Base-by-base conservation (phyloP, 148 eudicot genomes). In the Vaccinium corymbosum region DNA sequence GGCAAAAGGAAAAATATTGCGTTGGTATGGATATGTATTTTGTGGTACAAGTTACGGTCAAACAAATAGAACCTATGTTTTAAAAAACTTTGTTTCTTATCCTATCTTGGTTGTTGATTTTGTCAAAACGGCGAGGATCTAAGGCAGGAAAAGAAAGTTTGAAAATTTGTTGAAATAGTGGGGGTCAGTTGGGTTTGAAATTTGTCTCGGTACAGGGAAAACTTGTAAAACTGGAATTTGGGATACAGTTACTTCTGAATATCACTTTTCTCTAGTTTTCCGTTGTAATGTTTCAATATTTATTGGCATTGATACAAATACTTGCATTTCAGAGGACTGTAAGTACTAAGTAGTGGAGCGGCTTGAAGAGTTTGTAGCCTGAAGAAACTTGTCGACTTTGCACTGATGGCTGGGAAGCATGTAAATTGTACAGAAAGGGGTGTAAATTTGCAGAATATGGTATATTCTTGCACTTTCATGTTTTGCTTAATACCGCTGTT, bases 311-410 rank as follows among this genome's bases (percentile, higher is more conserved):
- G n/a, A 79, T 48, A 55, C 5, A 51, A 11, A 52, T 52, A 52
- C 3, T 48, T 76, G 20, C 79, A 48, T 76, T 76, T 46, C 48
- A 76, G 79, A 12, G 79, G 52, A n/a, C 70, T 20, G 9, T 62
- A 9, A 7, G 42, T 64, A 42, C 1, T 62, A 9, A 7, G 42
- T 64, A 42, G 53, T 78, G 81, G 81, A 62, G 38, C 49, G 25
- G 53, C n/a, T 48, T 52, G 17, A 42, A 42, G 55, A 11, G 29
- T 52, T 38, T 35, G 76, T 15, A 13, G 70, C 70, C 27, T 20
- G 52, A 75, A 3, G 48, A 75, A 86, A 80, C 61, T 83, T 48
- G 88, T 86, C 81, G 81, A 86, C 70, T 52, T 86, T 51, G 68
- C 72, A 17, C 2, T 22, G 55, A 70, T 77, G 81, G 72, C 83